Base-by-base conservation (phyloP, 257 asterid genomes). In the Rauvolfia tetraphylla region DNA sequence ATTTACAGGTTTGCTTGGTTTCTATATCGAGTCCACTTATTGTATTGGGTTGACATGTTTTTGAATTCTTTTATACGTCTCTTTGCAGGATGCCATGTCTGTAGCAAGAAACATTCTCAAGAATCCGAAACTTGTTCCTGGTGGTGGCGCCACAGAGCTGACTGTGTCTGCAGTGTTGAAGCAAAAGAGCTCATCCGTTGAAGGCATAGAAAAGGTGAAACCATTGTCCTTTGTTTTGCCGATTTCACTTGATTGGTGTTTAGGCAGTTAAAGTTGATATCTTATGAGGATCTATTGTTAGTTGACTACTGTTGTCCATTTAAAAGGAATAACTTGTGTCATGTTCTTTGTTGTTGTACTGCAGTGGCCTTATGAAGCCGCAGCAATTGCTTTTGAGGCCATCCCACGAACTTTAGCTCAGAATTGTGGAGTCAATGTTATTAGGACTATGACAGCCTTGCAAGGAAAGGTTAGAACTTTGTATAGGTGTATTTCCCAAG, bases 291-390 rank as follows among this genome's bases (percentile, higher is more conserved):
- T 7, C 70, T 65, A 56, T 51, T 66, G 5, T 25, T 27, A 12
- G 63, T 42, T 68, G 10, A 76, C 15, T n/a, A 54, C 54, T 57
- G 38, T 38, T 3, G 22, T 7, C 57, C 7, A 17, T 49, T 72
- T 25, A 17, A 25, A 36, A 20, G 59, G 53, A 36, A 53, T 66
- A 36, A 66, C 29, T 22, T 25, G 33, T 63, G 11, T 74, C 1
- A 18, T 75, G 15, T 56, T 29, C 48, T 27, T 15, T 54, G 29
- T 36, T 49, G 20, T 59, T 49, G 51, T 75, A 62, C 27, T 57
- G 81, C 87, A 92, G 98, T 94, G 98, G 98, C 98, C 98, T 58
- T 94, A 94, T 85, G 98, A 94, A 92, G 98, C 98, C 79, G 98
- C 98, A 78, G 98, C 98, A 61, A 82, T 90, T 57, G 98, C 98